Conservation (phyloP, 2,329 filamentous ascomycete genomes). For the Calonectria henricotiae region DNA sequence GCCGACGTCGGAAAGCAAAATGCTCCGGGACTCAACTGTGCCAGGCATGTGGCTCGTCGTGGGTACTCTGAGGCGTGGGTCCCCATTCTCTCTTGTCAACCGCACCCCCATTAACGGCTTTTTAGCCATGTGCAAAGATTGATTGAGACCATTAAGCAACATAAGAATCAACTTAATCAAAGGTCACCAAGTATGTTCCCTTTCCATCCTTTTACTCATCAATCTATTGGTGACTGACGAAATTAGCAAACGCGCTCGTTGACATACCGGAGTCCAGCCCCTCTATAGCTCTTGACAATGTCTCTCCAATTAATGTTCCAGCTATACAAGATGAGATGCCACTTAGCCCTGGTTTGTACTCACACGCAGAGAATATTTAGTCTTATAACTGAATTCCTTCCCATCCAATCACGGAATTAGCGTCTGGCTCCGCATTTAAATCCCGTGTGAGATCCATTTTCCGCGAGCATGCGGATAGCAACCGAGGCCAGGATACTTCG, state of each 20-base stretch:
- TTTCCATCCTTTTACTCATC: neutral
- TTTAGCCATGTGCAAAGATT: constrained; percentile 46
- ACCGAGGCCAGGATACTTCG: constrained; percentile 22
- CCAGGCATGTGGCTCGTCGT: constrained; percentile 45
- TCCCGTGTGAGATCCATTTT: constrained; percentile 46
- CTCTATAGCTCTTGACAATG: neutral
- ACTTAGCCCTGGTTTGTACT: constrained; percentile 32
- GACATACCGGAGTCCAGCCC: neutral
- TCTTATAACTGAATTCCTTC: neutral
- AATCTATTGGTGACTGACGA: neutral
- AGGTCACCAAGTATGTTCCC: neutral
- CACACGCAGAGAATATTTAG: rapidly evolving
- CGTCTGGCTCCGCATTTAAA: constrained; percentile 48
- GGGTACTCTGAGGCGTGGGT: constrained; percentile 49
- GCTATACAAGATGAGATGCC: constrained; percentile 11
- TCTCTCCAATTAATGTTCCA: neutral
- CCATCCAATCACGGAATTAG: constrained; percentile 36
- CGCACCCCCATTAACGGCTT: neutral
- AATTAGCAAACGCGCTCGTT: neutral
- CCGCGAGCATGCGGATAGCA: constrained; percentile 41
- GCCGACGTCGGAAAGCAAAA: constrained; percentile 53
- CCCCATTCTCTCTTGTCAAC: neutral
- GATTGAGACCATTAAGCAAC: constrained; percentile 43
- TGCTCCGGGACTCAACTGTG: constrained; percentile 53
- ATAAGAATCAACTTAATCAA: constrained; percentile 38